Evolutionary conservation across 2,329 filamentous ascomycete genomes (phyloP).

Genomic region (Aspergillus puulaauensis): DNA sequence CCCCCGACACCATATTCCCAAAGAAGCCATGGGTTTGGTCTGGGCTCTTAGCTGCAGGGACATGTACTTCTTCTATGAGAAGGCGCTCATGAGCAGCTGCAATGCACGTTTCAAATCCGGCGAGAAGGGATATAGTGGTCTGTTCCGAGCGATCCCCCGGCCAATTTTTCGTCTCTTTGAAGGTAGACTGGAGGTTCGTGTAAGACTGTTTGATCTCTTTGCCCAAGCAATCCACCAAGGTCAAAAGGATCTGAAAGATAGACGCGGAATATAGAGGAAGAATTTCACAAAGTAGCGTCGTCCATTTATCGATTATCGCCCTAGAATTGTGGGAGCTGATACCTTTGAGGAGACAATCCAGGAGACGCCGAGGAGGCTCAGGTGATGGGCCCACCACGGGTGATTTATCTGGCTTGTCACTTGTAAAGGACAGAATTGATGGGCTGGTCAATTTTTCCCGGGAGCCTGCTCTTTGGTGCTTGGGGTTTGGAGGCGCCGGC

Average conservation of each 20-base stretch:
- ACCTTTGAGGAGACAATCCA: conserved; percentile 80
- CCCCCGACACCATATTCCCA: conserved; percentile 88
- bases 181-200: conserved; percentile 59
- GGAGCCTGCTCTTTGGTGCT: conserved; percentile 39
- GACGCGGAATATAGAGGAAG: conserved; percentile 79
- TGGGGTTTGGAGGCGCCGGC: conserved; percentile 27
- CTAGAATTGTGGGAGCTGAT: conserved; percentile 73
- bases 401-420: conserved; percentile 44
- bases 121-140: conserved; percentile 72
- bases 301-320: conserved; percentile 85
- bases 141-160: conserved; percentile 57
- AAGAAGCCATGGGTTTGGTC: conserved; percentile 87
- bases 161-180: conserved; percentile 42
- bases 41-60: conserved; percentile 69
- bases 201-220: conserved; percentile 73
- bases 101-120: conserved; percentile 86
- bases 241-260: conserved; percentile 87
- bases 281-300: conserved; percentile 78
- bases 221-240: conserved; percentile 86
- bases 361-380: conserved; percentile 61
- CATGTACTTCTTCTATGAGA: conserved; percentile 70
- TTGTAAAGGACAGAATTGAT: conserved; percentile 47
- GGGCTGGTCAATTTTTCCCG: conserved; percentile 41
- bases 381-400: conserved; percentile 32
- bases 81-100: conserved; percentile 83